Base-by-base conservation (phyloP, 768 basidiomycete species). In the Phaeotremella skinneri region DNA sequence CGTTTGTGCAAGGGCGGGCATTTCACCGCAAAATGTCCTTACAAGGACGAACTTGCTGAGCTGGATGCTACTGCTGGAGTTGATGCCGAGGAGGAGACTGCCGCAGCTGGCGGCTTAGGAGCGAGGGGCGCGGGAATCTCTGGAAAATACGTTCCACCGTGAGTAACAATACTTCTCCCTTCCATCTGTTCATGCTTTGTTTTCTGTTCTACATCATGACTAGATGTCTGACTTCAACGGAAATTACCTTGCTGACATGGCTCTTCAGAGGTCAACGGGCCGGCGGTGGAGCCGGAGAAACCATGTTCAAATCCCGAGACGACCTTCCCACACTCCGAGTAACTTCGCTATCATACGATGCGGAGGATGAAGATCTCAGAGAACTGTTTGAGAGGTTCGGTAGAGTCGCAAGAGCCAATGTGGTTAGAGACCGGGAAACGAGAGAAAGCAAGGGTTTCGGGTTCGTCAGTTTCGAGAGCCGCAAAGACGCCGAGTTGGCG, bases 21-120 rank as follows among this genome's bases (percentile, higher is more conserved):
- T 80, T 98, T 93, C 79, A 99, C 96, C 14, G 89, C 92, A 63
- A 92, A 93, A 78, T 98, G 96, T 83, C 96, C 96, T 4, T 93
- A 92, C 83, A 96, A 92, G 79, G 92, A 97, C 69, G 88, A 89
- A 7, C 83, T 99, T 14, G 71, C 68, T 7, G 71, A 66, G n/a
- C 62, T 73, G 37, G 69, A 71, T 52, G 59, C 56, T 21, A 56
- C 67, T 47, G 54, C 61, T 26, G 55, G 39, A 21, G 87, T 86
- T 9, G 88, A 85, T 2, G 80, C 91, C 49, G 69, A 73, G 30
- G 61, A 73, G 20, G 81, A 81, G 13, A 79, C 54, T 80, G 55
- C 49, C 30, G 63, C 57, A 17, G 52, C 57, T 20, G 66, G 69
- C 37, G 70, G 70, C 57, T 29, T 66, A 37, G 56, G 58, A 14